phyloP scores from a whole-genome alignment of 306 rosid genomes.

The Acacia melanoxylon region DNA sequence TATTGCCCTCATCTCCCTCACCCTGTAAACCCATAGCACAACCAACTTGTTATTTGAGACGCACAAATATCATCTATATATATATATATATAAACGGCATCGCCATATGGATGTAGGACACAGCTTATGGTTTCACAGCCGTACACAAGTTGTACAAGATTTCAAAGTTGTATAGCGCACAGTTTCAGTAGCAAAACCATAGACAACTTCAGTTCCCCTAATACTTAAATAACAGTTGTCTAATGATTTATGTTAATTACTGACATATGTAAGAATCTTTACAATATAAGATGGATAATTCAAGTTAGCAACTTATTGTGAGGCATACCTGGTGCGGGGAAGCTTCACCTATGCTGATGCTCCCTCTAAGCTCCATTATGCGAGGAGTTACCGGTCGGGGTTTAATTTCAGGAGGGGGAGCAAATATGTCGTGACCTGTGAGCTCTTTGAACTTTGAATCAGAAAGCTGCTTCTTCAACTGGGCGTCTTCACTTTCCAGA shows the following conservation, averaged over 20 bases:
- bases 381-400: constrained; percentile 52
- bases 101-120: neutral
- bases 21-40: constrained; percentile 30
- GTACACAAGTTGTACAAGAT: neutral
- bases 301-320: constrained; percentile 40
- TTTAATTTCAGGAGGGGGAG: constrained; percentile 66
- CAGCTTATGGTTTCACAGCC: neutral
- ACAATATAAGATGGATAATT: constrained; percentile 14
- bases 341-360: constrained; percentile 52
- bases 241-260: neutral
- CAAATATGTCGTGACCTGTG: constrained; percentile 83
- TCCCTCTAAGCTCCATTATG: constrained; percentile 45
- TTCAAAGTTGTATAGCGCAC: neutral
- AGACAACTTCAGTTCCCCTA: neutral
- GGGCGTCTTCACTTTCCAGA: constrained; percentile 55
- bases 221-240: neutral
- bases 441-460: constrained; percentile 83
- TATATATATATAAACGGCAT: neutral
- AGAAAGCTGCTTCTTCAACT: constrained; percentile 57
- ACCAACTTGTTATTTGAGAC: neutral
- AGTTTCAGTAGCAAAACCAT: neutral
- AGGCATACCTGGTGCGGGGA: constrained; percentile 52
- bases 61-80: neutral
- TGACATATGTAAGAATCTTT: neutral
- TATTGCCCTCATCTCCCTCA: constrained; percentile 42